Percentiles rank a stretch among this genome's conserved stretches.
These are phyloP conservation scores for Posidonia australis DNA, from an alignment of 106 monocot species.

Conservation along the genomic window DNA sequence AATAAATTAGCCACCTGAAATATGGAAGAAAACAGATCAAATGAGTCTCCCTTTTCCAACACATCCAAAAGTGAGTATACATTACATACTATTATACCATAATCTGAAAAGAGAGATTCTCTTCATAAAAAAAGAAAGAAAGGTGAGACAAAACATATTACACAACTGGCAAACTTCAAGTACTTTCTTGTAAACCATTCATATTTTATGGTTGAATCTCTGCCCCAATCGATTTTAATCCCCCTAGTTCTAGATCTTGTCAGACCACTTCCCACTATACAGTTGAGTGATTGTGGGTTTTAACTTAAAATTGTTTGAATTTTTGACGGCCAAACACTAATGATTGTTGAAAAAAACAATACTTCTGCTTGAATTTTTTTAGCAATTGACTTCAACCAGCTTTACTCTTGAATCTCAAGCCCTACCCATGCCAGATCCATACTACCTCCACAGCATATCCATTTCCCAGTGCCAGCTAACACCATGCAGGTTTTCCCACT, in stretches of 20 bases:
- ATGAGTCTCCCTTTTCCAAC: not conserved
- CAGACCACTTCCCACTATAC: not conserved
- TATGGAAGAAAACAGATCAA: not conserved
- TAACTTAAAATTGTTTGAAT: not conserved
- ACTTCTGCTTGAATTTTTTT: not conserved
- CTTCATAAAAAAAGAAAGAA: not conserved
- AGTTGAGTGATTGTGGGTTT: not conserved
- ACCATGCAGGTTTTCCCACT: too few species aligned
- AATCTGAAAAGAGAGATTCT: too few species aligned
- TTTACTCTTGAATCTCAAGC: too few species aligned
- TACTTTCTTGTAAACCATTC: too few species aligned
- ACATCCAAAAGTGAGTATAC: not conserved
- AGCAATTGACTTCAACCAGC: too few species aligned
- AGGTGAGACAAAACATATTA: not conserved
- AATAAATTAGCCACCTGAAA: conserved; percentile 21
- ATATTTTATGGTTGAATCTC: not conserved
- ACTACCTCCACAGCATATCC: too few species aligned
- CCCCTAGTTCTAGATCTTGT: not conserved
- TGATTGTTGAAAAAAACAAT: not conserved
- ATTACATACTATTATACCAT: not conserved
- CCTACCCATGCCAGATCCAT: too few species aligned
- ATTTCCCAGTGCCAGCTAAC: too few species aligned
- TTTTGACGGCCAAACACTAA: not conserved
- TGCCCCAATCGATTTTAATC: not conserved
- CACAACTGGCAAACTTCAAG: too few species aligned